A percentile compares a stretch with the other conserved stretches of the same genome.
These are phyloP conservation scores for Hypoxylon sp. DNA, from an alignment of 2,329 filamentous ascomycete genomes.

Conservation along the genomic window DNA sequence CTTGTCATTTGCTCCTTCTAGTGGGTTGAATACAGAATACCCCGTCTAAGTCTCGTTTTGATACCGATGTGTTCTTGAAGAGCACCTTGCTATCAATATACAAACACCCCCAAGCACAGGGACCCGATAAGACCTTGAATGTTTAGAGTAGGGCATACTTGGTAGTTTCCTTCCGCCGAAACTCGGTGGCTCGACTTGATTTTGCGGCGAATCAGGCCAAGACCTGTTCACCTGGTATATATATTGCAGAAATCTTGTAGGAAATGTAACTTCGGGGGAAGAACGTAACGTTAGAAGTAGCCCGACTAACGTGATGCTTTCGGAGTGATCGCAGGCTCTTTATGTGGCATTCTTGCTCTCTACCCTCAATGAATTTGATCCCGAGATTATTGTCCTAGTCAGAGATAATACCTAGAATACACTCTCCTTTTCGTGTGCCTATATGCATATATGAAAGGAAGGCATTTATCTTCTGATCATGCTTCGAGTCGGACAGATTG, in stretches of 20 bases:
- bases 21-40: not conserved
- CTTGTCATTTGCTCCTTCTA: not conserved
- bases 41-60: too few relatives aligned
- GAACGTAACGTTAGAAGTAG: too few relatives aligned
- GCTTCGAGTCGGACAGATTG: not conserved
- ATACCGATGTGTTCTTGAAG: too few relatives aligned
- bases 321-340: too few relatives aligned
- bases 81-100: not conserved
- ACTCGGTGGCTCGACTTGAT: not conserved
- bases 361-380: not conserved
- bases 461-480: not conserved
- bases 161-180: not conserved
- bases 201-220: not conserved
- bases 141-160: too few relatives aligned
- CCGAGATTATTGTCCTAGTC: not conserved
- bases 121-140: not conserved
- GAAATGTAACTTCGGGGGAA: too few relatives aligned
- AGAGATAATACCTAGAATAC: not conserved
- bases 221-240: too few relatives aligned
- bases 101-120: not conserved
- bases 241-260: too few relatives aligned
- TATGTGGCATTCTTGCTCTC: not conserved
- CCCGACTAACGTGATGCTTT: too few relatives aligned
- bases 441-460: not conserved
- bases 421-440: not conserved